These are phyloP conservation scores for Asterella californica DNA, from an alignment of 225 moss, liverwort and hornwort genomes.

Conservation along the genomic window DNA sequence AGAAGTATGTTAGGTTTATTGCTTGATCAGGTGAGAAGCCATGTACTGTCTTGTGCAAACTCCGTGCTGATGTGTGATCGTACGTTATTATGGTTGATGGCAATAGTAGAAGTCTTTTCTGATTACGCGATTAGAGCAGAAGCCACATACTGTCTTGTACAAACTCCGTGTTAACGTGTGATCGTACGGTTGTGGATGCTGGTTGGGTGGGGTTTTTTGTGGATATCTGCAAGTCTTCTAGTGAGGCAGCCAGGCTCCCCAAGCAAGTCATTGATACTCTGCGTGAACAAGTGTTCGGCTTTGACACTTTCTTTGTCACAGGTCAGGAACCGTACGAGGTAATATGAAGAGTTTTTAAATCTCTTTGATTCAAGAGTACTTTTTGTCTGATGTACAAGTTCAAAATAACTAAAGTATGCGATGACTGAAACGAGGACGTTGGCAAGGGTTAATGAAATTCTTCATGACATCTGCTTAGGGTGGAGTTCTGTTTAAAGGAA, in stretches of 20 bases:
- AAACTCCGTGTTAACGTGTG: slow-evolving; percentile 14
- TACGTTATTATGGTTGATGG: neutral
- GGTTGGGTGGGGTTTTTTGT: slow-evolving; percentile 10
- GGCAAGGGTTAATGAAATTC: neutral
- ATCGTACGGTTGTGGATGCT: neutral
- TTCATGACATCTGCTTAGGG: slow-evolving; percentile 24
- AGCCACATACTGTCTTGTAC: neutral
- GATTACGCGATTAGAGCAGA: no score
- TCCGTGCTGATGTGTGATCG: neutral
- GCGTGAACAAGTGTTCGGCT: slow-evolving; percentile 53
- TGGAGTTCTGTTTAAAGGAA: slow-evolving; percentile 48
- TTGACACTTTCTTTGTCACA: slow-evolving; percentile 58
- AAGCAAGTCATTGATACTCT: slow-evolving; percentile 45
- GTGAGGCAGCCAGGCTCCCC: slow-evolving; percentile 40
- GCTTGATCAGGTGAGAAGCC: neutral
- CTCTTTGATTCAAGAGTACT: no score
- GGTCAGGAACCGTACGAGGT: slow-evolving; percentile 61
- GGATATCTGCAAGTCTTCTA: slow-evolving; percentile 40
- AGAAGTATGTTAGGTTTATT: neutral
- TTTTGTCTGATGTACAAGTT: no score
- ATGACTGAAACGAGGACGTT: neutral
- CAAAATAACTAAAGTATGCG: no score
- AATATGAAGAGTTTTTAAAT: no score
- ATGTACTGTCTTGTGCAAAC: neutral
- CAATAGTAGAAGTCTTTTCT: neutral